Evolutionary conservation across 2,329 filamentous ascomycete genomes (phyloP), one percentile per base, ranked within the genome.

Genomic region (Penicillium digitatum): DNA sequence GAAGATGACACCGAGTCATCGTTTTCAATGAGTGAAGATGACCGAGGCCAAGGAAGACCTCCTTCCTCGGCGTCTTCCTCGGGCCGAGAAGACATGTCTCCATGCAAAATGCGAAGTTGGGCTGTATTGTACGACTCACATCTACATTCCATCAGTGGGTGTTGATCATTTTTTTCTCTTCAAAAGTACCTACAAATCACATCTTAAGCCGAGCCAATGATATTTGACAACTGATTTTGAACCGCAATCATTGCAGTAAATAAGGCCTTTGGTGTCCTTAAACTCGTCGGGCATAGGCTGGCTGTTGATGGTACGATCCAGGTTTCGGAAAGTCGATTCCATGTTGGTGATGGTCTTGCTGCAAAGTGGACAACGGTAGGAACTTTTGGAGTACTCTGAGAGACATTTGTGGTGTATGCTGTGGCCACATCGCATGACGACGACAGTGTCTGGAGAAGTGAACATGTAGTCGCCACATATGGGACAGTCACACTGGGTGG

Each of bases 381-480:
- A 95, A 3, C 85, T 86, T 65, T 87, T 87, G 79, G 95, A 92
- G 70, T 96, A 89, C 64, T 94, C 84, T 43, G 89, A 84, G 68
- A 95, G 94, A 74, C 94, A 99, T 55, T 84, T 84, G 66, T 88
- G 87, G 74, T 99, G 94, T 69, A 99, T 95, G 68, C 93, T 95
- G 71, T 99, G 94, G 2, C 94, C 94, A 71, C 94, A 99, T 37
- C 85, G 84, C 88, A 99, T 94, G 68, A 95, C 95, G 22, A 96
- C 90, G 8, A 97, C 91, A 0, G 89, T 86, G 52, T 86, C 85
- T 3, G 89, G 88, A 9, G 93, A 96, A 2, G 89, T 95, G 72
- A 97, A 97, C 79, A 99, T 89, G 71, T 96, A 96, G 57, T 96
- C 92, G 60, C 92, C 88, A 72, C 94, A 99, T 54, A 99, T 96